Evolutionary conservation across 345 rosid genomes (phyloP), one percentile per base, ranked within the genome.

Genomic region (Bruguiera sexangula): DNA sequence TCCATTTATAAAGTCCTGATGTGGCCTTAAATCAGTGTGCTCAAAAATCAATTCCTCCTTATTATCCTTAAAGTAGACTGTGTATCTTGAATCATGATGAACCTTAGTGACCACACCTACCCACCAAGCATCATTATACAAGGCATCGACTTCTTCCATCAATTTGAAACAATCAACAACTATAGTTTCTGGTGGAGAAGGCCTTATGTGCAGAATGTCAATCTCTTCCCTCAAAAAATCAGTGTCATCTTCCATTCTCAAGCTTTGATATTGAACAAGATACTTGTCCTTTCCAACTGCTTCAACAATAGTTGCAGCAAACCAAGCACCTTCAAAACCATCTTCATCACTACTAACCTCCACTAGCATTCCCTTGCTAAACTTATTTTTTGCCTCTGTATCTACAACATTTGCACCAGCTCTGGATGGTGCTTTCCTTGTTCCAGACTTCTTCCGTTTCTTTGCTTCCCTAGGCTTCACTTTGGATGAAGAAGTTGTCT

Each of bases 91-190:
- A 71, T 79, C 75, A 13, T 53, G 57, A 36, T 79, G 83, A 75
- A 88, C 85, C 82, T 81, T 87, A 26, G 71, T 60, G 55, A 94
- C 65, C 69, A 82, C 82, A 60, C 97, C 97, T 0, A 88, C 85
- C 96, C 98, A 91, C 98, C 97, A 94, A 39, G 87, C 90, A 66
- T 91, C 98, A 69, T 91, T 89, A 72, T 87, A 85, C 51, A 79
- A 76, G 46, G 97, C 97, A 82, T 94, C 82, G 43, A 94, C 97
- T 82, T 89, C 88, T 43, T 88, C 92, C 73, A 72, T 79, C 81
- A 73, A 62, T 65, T 83, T 71, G 67, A 87, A 91, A 21, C 78
- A 30, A 69, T 65, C 74, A 32, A 80, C 60, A 72, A 83, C 60
- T 39, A 76, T 6, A 34, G 51, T 67, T 61, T 85, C 82, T 15